These are phyloP conservation scores for Penicillium crustosum DNA, from an alignment of 2,329 filamentous ascomycete species.

Conservation along the genomic window DNA sequence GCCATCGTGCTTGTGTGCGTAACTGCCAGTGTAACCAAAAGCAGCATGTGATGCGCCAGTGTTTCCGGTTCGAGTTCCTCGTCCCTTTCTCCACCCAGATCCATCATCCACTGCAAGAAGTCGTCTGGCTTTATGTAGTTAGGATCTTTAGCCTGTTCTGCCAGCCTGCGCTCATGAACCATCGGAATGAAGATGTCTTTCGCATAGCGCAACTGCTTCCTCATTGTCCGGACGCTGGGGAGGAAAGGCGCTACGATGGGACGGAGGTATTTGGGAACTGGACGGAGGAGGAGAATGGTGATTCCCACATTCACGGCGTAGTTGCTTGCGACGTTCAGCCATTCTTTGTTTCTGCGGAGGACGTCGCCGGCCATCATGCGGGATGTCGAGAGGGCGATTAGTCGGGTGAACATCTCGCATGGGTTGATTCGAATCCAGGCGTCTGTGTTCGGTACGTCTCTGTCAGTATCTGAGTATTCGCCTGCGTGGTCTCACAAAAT, in stretches of 20 bases:
- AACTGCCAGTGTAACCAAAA: conserved; percentile 29
- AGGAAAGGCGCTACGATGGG: conserved; percentile 37
- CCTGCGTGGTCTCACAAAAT: neutral
- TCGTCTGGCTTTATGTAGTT: conserved; percentile 30
- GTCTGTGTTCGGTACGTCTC: conserved; percentile 9
- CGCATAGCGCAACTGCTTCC: conserved; percentile 30
- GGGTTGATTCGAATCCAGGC: conserved; percentile 26
- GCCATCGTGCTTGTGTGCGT: conserved; percentile 32
- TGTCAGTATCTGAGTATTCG: neutral
- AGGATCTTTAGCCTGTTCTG: conserved; percentile 18
- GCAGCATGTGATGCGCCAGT: conserved; percentile 29
- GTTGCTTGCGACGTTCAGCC: conserved; percentile 36
- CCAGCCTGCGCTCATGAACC: conserved; percentile 31
- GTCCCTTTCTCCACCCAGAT: conserved; percentile 22
- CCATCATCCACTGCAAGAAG: conserved; percentile 38
- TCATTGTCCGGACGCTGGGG: conserved; percentile 36
- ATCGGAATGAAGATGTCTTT: conserved; percentile 37
- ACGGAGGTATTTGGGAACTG: conserved; percentile 36
- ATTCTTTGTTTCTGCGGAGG: conserved; percentile 40
- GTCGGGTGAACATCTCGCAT: conserved; percentile 29
- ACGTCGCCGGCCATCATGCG: conserved; percentile 43
- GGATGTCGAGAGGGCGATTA: conserved; percentile 43
- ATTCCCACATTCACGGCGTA: conserved; percentile 40
- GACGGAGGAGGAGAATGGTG: conserved; percentile 34
- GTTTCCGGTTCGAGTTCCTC: conserved; percentile 23